These are phyloP conservation scores for Gonium pectorale DNA, from an alignment of 139 green algal genomes.

Conservation along the genomic window DNA sequence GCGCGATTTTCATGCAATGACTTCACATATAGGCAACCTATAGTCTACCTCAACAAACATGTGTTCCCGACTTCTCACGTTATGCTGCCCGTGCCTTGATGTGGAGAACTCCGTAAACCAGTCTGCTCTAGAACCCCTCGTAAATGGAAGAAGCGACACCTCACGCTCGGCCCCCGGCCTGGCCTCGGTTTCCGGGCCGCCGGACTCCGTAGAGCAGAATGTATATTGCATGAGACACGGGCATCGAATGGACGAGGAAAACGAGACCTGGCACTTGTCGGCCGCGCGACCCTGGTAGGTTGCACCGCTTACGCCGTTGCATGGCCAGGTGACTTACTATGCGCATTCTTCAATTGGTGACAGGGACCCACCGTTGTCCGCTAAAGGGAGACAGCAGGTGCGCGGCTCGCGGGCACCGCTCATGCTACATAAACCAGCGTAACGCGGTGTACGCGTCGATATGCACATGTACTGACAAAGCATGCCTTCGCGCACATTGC, in stretches of 20 bases:
- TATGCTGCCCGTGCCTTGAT: conserved; percentile 13
- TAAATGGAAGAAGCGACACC: neutral
- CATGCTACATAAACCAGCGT: no score
- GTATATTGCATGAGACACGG: conserved; percentile 60
- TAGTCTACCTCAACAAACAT: neutral
- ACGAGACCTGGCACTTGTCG: conserved; percentile 39
- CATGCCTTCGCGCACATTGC: no score
- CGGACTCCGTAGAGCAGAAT: conserved; percentile 1
- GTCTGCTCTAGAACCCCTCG: neutral
- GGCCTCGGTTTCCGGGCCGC: neutral
- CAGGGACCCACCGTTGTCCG: conserved; percentile 46
- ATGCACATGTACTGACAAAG: no score
- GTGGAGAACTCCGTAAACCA: neutral
- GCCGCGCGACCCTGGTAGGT: conserved; percentile 42
- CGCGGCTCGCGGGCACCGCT: neutral
- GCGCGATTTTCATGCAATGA: no score
- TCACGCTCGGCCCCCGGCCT: neutral
- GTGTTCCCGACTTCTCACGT: neutral
- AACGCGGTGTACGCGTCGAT: no score
- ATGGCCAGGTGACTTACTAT: neutral
- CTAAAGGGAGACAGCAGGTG: conserved; percentile 45
- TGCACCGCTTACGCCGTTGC: neutral
- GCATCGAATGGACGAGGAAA: conserved; percentile 54
- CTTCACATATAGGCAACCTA: no score
- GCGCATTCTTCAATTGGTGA: neutral